A percentile compares a stretch with the other conserved stretches of the same genome.
These are phyloP conservation scores for Fusarium foetens DNA, from an alignment of 2,329 filamentous ascomycete genomes.

Conservation along the genomic window DNA sequence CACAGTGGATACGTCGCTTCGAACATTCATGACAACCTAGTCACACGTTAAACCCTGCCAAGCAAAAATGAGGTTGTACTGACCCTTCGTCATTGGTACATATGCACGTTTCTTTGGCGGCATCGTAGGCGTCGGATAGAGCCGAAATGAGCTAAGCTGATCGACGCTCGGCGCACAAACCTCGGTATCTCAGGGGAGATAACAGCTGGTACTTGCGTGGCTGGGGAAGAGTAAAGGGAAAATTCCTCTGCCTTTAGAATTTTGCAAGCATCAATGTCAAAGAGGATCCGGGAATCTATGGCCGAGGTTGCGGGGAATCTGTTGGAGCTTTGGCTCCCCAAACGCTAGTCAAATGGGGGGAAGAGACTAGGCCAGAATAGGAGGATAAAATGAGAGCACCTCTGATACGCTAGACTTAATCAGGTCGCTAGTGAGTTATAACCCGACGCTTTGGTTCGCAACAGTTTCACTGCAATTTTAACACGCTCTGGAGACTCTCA, in stretches of 20 bases:
- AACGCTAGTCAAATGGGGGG: not conserved
- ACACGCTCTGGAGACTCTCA: too few relatives aligned
- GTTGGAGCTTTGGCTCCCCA: not conserved
- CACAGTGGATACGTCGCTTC: conserved; percentile 40
- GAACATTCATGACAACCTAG: conserved; percentile 43
- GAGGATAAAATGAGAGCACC: conserved; percentile 28
- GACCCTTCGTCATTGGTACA: conserved; percentile 42
- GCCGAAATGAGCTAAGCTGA: not conserved
- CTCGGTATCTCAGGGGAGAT: not conserved
- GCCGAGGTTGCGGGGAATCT: conserved; percentile 5
- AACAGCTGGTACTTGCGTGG: not conserved
- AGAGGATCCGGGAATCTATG: not conserved
- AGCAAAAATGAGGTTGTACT: not conserved
- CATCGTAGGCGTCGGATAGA: conserved; percentile 21
- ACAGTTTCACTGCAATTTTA: too few relatives aligned
- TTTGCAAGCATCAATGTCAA: conserved; percentile 17
- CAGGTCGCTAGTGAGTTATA: too few relatives aligned
- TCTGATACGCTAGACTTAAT: too few relatives aligned
- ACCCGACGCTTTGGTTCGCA: too few relatives aligned
- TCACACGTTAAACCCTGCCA: accelerated
- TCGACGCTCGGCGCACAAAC: conserved; percentile 1
- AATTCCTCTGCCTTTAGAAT: not conserved
- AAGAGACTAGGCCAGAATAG: not conserved
- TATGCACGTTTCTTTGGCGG: conserved; percentile 42
- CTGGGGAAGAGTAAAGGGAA: not conserved